These are phyloP conservation scores for Saraca asoca DNA, from an alignment of 331 rosid genomes.

Conservation along the genomic window DNA sequence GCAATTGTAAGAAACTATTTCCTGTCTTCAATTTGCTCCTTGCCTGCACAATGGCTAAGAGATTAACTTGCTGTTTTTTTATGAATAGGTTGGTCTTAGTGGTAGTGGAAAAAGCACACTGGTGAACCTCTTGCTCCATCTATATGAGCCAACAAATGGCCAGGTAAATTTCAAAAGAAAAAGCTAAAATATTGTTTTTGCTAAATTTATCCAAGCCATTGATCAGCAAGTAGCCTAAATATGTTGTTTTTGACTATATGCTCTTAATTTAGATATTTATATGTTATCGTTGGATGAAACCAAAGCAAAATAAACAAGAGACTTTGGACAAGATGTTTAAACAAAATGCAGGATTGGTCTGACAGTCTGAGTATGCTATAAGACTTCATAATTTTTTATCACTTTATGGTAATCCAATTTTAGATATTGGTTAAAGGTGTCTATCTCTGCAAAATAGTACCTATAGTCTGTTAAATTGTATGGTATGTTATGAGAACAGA, in stretches of 20 bases:
- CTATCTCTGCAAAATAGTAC: constrained; percentile 11
- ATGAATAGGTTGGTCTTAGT: constrained; percentile 86
- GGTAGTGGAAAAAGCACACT: constrained; percentile 98
- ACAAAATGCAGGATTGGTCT: not conserved
- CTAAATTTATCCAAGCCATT: constrained; percentile 10
- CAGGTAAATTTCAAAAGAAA: constrained; percentile 58
- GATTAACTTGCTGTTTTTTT: constrained; percentile 30
- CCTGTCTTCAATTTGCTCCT: constrained; percentile 32
- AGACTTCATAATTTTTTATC: constrained; percentile 5
- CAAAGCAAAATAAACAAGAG: not conserved
- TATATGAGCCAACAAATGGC: constrained; percentile 91
- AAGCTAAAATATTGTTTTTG: not conserved
- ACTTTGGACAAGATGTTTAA: constrained; percentile 13
- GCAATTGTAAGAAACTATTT: constrained; percentile 74
- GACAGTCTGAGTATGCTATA: not conserved
- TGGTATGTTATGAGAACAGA: constrained; percentile 7
- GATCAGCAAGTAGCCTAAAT: not conserved
- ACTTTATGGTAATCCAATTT: constrained; percentile 1
- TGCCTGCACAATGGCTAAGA: constrained; percentile 31
- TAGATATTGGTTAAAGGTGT: constrained; percentile 23
- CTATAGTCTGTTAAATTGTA: not conserved
- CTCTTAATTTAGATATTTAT: constrained; percentile 17
- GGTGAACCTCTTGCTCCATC: constrained; percentile 91
- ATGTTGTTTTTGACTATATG: constrained; percentile 1
- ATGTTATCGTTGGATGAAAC: not conserved